Base-by-base conservation (phyloP, 345 rosid genomes). In the Citrus maxima region DNA sequence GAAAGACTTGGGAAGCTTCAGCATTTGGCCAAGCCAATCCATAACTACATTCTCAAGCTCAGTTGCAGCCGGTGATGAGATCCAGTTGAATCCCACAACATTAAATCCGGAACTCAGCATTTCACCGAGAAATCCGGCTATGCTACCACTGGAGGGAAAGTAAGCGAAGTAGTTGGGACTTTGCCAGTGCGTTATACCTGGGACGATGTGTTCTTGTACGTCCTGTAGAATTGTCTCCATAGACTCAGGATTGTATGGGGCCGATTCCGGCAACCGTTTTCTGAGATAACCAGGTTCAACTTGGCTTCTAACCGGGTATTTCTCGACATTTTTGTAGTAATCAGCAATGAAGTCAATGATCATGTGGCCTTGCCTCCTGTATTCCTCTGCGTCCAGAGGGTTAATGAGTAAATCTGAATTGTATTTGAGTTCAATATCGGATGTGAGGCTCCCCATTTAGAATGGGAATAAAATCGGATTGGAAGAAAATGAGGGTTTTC, bases 31-130 rank as follows among this genome's bases (percentile, higher is more conserved):
- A 9, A 88, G 79, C 88, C 87, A 89, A 35, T 89, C 89, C 81
- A 80, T 81, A 21, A 89, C 84, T 9, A 80, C 62, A 69, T 25
- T 72, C 76, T 89, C 90, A 3, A 88, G 87, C 63, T 89, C 90
- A 0, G 90, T 89, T 80, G 90, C 89, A 21, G 85, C 86, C 0
- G 87, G 89, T 7, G 93, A 89, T 0, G 90, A 69, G 40, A 82
- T 28, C 92, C 89, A 89, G 18, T 80, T 84, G 75, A 88, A 87
- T 12, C 87, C 89, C 0, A 82, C 85, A 2, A 85, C 87, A n/a
- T 76, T 78, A 51, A 88, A 85, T 13, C 86, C 88, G 0, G 85
- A 21, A 25, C 83, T 38, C 46, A 87, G 83, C 76, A 87, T 79
- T 46, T 88, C 89, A 0, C 88, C 87, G 0, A 87, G 71, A 27